These are phyloP conservation scores for Heteromeles arbutifolia DNA, from an alignment of 306 rosid species.

Conservation along the genomic window DNA sequence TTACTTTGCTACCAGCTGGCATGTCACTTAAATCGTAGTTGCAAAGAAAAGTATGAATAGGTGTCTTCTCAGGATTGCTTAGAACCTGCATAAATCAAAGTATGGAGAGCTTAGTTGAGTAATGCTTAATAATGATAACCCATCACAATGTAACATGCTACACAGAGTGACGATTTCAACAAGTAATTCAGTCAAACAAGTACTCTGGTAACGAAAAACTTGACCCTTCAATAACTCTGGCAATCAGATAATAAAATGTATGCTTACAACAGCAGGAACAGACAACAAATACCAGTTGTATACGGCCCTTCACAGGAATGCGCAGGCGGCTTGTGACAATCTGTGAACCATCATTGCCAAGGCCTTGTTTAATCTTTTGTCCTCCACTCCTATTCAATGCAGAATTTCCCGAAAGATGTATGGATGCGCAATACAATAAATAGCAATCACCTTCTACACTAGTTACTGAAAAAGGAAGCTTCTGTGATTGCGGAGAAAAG, in stretches of 20 bases:
- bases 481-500: slow-evolving; percentile 87
- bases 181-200: not conserved
- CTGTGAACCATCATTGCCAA: slow-evolving; percentile 61
- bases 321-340: slow-evolving; percentile 69
- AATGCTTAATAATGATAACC: not conserved
- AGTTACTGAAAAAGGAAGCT: slow-evolving; percentile 92
- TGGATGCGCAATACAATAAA: slow-evolving; percentile 77
- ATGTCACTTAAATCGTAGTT: slow-evolving; percentile 94
- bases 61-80: slow-evolving; percentile 99
- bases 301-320: slow-evolving; percentile 87
- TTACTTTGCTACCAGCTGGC: slow-evolving; percentile 96
- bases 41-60: slow-evolving; percentile 97
- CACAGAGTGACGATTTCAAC: not conserved
- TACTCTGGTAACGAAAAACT: not conserved
- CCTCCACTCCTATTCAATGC: slow-evolving; percentile 45
- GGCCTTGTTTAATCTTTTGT: slow-evolving; percentile 48
- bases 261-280: not conserved
- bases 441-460: slow-evolving; percentile 86
- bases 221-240: not conserved
- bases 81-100: slow-evolving; percentile 58
- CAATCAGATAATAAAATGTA: not conserved
- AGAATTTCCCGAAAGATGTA: slow-evolving; percentile 60
- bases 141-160: not conserved
- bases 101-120: slow-evolving; percentile 4
- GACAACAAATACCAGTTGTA: slow-evolving; percentile 64